Evolutionary conservation across 2,329 filamentous ascomycete species (phyloP), one percentile per base, ranked within the genome.

Genomic region (Exophiala dermatitidis): DNA sequence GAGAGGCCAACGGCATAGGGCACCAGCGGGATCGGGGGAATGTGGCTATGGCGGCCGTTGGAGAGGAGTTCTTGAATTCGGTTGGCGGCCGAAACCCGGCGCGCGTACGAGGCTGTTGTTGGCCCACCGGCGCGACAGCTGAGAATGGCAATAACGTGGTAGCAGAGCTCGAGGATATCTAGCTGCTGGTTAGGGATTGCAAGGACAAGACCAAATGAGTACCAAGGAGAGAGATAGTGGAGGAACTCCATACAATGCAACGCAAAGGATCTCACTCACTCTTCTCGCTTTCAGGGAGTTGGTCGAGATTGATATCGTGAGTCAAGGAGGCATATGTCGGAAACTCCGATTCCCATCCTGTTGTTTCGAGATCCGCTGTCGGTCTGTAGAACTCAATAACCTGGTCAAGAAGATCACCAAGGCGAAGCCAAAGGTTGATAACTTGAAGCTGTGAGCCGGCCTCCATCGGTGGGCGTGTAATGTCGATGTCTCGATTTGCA

Each of bases 1-100:
- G 77, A 77, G 4, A 82, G 68, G 1, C 77, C 74, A 12, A 81
- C 70, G 3, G 77, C 75, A 58, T 81, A 82, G 2, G 78, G 77
- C 9, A 81, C 70, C 3, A 81, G 69, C 1, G 79, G 78, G 3
- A 81, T 65, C 0, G 77, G 76, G 28, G 77, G 72, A 1, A 81
- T 67, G 26, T 52, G 43, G 6, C 50, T 34, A 40, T 57, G 55
- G 37, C 49, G 38, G 10, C 53, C 59, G 8, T 69, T 62, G 32
- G 71, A 66, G 4, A 72, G 68, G 12, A 72, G 69, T 62, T 77
- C 72, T 41, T 78, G 74, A 42, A 81, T 76, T 49, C 79, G 74
- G 28, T 77, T 72, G n/a, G 78, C 76, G 12, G 77, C 77, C 3
- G 79, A 71, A 32, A 74, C 75, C 61, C 79, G 78, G 9, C 79